Evolutionary conservation across 1,284 basidiomycete species (phyloP), one percentile per base, ranked within the genome.

Genomic region (Cryptococcus sp.): DNA sequence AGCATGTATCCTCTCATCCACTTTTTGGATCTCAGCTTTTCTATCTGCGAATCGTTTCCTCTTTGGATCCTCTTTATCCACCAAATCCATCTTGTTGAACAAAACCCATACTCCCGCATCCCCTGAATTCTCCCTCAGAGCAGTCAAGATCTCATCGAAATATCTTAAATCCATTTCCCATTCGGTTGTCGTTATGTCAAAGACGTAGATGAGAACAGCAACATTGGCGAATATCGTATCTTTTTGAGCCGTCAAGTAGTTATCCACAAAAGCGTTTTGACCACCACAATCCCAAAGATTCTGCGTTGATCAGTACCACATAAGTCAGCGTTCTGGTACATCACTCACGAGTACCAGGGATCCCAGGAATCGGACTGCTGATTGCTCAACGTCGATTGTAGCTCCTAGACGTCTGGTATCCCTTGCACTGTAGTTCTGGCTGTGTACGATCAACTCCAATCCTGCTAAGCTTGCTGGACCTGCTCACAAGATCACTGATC

Each of bases 201-300:
- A 98, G 7, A 98, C 96, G 76, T 98, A 98, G 69, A 98, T 98
- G 71, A 98, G 83, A 43, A 97, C 91, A 10, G 92, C 93, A 55
- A 97, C 95, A 67, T 94, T 88, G 65, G 89, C 86, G 79, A 98
- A 99, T 63, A 98, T 93, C 45, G 90, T 93, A 36, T 87, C 83
- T 60, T 89, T 87, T 72, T 97, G 91, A 0, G 88, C 85, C 41
- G 87, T 86, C 60, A 98, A 86, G 77, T 97, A 98, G 48, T 88
- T 89, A 75, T 96, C 93, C 85, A 98, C 93, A 81, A 97, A 98
- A 13, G 90, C 85, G 68, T 97, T 92, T 79, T 98, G 96, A 4
- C 95, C 95, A 48, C 95, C 95, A 65, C 95, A 98, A 77, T 98
- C 96, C 94, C 95, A 98, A 11, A 98, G 83, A 72, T 96, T 95